These are phyloP conservation scores for Rhodamnia argentea DNA, from an alignment of 345 rosid genomes.

Conservation along the genomic window DNA sequence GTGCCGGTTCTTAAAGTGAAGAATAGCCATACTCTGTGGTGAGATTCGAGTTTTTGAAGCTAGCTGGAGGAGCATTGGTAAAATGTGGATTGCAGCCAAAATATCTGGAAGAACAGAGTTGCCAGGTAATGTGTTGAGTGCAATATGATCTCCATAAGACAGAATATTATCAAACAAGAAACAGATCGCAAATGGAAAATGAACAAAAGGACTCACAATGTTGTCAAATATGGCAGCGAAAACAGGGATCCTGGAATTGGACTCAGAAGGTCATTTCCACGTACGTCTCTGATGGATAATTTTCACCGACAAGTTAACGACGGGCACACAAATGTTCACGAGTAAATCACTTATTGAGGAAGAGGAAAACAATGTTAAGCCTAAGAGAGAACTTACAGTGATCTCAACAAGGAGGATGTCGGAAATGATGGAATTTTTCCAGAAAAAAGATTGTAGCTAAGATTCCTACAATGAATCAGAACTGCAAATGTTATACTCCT, in stretches of 20 bases:
- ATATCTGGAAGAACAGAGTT: slow-evolving; percentile 18
- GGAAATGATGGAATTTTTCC: slow-evolving; percentile 30
- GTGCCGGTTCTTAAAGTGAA: background rate
- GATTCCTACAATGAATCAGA: slow-evolving; percentile 23
- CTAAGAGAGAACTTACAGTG: slow-evolving; percentile 35
- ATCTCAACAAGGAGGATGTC: slow-evolving; percentile 24
- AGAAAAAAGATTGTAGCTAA: slow-evolving; percentile 43
- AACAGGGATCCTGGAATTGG: slow-evolving; percentile 19
- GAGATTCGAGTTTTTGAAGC: slow-evolving; percentile 14
- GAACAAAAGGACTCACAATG: slow-evolving; percentile 25
- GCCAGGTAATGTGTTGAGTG: background rate
- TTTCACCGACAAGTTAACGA: background rate
- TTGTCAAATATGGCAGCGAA: slow-evolving; percentile 19
- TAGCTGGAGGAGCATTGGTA: slow-evolving; percentile 8
- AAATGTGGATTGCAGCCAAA: slow-evolving; percentile 42
- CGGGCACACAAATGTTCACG: background rate
- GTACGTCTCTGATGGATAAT: slow-evolving; percentile 38
- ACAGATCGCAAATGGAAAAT: background rate
- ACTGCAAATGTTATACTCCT: background rate
- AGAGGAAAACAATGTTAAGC: background rate
- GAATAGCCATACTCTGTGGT: slow-evolving; percentile 34
- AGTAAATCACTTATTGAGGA: background rate
- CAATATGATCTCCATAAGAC: background rate
- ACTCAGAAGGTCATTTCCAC: slow-evolving; percentile 33
- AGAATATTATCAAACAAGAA: background rate